A percentile compares a stretch with the other conserved stretches of the same genome.
These are phyloP conservation scores for Ziziphus jujuba DNA, from an alignment of 306 rosid species.

Conservation along the genomic window DNA sequence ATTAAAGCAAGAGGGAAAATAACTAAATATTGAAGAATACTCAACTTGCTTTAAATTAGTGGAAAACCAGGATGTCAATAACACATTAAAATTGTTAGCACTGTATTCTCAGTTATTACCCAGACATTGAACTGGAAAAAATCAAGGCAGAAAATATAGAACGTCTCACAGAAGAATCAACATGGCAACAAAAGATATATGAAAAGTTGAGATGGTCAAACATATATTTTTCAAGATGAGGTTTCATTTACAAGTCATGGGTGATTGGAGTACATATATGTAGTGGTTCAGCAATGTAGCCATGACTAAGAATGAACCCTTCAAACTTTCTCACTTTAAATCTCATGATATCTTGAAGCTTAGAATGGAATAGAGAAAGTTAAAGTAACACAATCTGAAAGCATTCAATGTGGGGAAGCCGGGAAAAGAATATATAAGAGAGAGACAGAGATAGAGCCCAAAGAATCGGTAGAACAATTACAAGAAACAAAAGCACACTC, in stretches of 20 bases:
- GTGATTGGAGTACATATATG: background rate
- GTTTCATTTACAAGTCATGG: background rate
- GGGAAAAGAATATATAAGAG: too few species aligned
- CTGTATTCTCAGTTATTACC: background rate
- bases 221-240: conserved; percentile 3
- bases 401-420: too few species aligned
- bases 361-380: background rate
- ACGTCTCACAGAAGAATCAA: background rate
- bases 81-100: conserved; percentile 2
- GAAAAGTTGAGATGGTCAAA: background rate
- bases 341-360: background rate
- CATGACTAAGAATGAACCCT: too few species aligned
- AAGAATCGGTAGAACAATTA: too few species aligned
- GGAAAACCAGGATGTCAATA: conserved; percentile 3
- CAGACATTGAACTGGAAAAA: conserved; percentile 4
- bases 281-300: too few species aligned
- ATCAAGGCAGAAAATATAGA: background rate
- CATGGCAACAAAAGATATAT: background rate
- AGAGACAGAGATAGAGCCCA: too few species aligned
- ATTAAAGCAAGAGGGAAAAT: conserved; percentile 19
- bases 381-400: too few species aligned
- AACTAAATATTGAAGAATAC: background rate
- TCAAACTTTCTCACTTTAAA: background rate
- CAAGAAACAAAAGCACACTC: too few species aligned
- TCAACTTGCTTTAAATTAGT: conserved; percentile 12